Base-by-base conservation (phyloP, 2,329 filamentous ascomycete species). In the Xylaria sp. region DNA sequence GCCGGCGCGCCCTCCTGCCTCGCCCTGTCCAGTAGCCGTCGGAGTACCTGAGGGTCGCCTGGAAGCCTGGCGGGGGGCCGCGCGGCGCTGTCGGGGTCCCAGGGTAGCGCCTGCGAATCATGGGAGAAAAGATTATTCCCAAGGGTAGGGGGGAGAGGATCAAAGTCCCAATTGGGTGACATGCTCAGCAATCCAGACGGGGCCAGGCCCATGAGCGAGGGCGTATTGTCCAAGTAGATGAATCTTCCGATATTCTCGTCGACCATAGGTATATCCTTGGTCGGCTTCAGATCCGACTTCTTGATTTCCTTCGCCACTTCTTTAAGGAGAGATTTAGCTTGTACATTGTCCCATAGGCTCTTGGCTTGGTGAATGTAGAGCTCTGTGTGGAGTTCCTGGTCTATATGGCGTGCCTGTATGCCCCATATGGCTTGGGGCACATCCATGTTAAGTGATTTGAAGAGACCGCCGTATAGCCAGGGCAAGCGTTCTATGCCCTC, bases 401-500 rank as follows among this genome's bases (percentile, higher is more conserved):
- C 79, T 11, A 82, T 77, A 24, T 85, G 82, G 1, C 86, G 80
- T 4, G 90, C 84, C 64, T 85, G 80, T 56, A 87, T 82, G 47
- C 90, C 92, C 93, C 94, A 97, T 26, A 97, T 83, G 0, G 86
- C 83, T 29, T 87, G 87, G 1, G 94, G 92, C 7, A 90, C 74
- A 62, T 91, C 88, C 24, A 97, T 79, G 59, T 88, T 86, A 21
- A 97, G 78, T 44, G 91, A 89, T 63, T 90, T 87, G 69, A 93
- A 94, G 3, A 99, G 76, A 19, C 86, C 80, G 49, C 84, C 86
- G 64, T 93, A 92, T 2, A 97, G 78, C 91, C 92, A 99, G 0
- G 94, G 93, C 48, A 91, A 84, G 22, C 77, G 78, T 52, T 84
- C 79, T 70, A 97, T 89, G 2, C 91, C 89, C 7, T 79, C 76